Conservation (phyloP, 2,329 filamentous ascomycete genomes). For the Gaeumannomyces sp. region DNA sequence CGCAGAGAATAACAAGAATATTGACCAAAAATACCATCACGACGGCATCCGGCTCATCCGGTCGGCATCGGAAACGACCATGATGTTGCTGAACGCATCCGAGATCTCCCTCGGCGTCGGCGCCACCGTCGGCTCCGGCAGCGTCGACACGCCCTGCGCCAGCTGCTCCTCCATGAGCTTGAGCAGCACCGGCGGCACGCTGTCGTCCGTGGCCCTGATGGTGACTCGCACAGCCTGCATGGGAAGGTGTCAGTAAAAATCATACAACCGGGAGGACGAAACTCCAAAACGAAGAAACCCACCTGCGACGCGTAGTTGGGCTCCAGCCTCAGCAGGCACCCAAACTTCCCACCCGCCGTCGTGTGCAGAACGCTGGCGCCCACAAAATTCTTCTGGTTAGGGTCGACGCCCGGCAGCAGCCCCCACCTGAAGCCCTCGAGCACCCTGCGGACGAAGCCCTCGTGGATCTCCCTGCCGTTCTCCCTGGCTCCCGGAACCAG, state of each 20-base stretch:
- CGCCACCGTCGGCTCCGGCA: constrained; percentile 31
- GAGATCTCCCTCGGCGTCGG: constrained; percentile 46
- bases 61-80: constrained; percentile 32
- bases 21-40: too few species aligned
- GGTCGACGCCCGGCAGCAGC: constrained; percentile 77
- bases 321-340: constrained; percentile 87
- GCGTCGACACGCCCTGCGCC: constrained; percentile 43
- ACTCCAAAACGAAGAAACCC: constrained; percentile 27
- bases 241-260: not conserved
- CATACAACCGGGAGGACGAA: too few species aligned
- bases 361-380: constrained; percentile 84
- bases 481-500: constrained; percentile 44
- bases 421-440: constrained; percentile 89
- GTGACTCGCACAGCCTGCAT: constrained; percentile 89
- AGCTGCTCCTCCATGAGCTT: constrained; percentile 85
- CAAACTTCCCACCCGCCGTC: constrained; percentile 80
- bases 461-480: constrained; percentile 58
- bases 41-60: not conserved
- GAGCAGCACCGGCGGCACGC: constrained; percentile 71
- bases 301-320: constrained; percentile 91
- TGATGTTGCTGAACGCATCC: constrained; percentile 49
- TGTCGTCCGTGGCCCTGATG: constrained; percentile 87
- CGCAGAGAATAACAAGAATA: too few species aligned
- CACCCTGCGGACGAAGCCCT: constrained; percentile 62
- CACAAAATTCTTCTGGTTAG: constrained; percentile 89